Conservation (phyloP, 2,329 filamentous ascomycete genomes). For the Chalaropsis ovoidea region DNA sequence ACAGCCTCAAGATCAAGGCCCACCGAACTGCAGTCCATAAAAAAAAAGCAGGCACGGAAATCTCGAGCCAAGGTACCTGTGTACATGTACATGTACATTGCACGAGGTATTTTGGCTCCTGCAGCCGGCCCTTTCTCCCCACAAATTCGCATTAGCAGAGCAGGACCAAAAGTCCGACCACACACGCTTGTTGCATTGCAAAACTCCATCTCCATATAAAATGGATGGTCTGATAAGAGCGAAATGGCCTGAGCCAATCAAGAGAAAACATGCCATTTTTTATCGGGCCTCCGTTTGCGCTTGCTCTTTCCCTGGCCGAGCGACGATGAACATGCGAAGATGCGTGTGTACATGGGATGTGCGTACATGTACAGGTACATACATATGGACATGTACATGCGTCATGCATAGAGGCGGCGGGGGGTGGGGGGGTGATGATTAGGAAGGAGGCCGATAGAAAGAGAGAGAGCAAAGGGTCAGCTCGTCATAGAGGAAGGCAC, state of each 20-base stretch:
- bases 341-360: background rate
- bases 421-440: background rate
- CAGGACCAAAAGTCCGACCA: constrained; percentile 1
- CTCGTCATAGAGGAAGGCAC: too few species aligned
- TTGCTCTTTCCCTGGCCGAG: constrained; percentile 1
- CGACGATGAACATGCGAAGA: background rate
- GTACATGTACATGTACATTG: background rate
- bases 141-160: background rate
- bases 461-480: background rate
- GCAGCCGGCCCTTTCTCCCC: constrained; percentile 9
- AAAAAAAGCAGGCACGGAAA: background rate
- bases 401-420: too few species aligned
- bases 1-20: background rate
- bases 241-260: constrained; percentile 9
- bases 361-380: background rate
- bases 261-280: constrained; percentile 11
- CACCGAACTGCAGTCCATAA: too few species aligned
- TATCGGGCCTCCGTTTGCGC: constrained; percentile 8
- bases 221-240: constrained; percentile 8
- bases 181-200: constrained; percentile 4
- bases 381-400: background rate
- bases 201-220: constrained; percentile 13
- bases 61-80: background rate
- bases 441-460: too few species aligned
- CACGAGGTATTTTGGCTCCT: constrained; percentile 9